phyloP scores from a whole-genome alignment of 169 alveolate genomes.

The Theileria parva region DNA sequence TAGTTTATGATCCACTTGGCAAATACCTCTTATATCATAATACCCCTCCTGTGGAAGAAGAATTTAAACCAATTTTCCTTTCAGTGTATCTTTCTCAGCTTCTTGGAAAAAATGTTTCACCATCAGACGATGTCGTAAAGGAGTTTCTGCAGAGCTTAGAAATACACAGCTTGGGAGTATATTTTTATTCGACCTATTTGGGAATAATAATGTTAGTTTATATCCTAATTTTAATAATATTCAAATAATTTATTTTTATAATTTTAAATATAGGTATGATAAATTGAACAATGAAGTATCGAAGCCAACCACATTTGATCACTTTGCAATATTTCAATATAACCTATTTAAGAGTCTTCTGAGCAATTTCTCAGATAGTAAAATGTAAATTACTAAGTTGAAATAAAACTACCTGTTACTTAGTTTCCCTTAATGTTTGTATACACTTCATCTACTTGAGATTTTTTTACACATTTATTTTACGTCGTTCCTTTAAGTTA shows the following conservation, averaged over 20 bases:
- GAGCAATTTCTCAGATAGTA: neutral
- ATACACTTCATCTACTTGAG: neutral
- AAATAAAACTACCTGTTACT: neutral
- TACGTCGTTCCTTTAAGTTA: neutral
- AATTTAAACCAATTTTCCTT: constrained; percentile 64
- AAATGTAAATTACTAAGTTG: neutral
- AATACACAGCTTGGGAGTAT: constrained; percentile 71
- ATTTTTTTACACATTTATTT: neutral
- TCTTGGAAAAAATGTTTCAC: constrained; percentile 35
- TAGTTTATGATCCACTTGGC: constrained; percentile 60
- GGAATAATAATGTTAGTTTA: constrained; percentile 57
- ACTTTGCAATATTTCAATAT: neutral
- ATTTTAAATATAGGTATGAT: neutral
- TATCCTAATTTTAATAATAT: neutral
- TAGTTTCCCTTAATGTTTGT: too few relatives aligned
- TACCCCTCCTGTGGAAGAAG: constrained; percentile 62
- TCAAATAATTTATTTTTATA: too few relatives aligned
- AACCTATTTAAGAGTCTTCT: neutral
- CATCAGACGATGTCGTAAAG: constrained; percentile 61
- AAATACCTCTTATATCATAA: constrained; percentile 63
- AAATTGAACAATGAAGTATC: neutral
- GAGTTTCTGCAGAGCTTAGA: constrained; percentile 66
- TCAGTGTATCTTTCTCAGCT: constrained; percentile 71
- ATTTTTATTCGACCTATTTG: constrained; percentile 78
- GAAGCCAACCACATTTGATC: neutral